Evolutionary conservation across 1,284 basidiomycete genomes (phyloP), one percentile per base, ranked within the genome.

Genomic region (Leccinum subfulvum): DNA sequence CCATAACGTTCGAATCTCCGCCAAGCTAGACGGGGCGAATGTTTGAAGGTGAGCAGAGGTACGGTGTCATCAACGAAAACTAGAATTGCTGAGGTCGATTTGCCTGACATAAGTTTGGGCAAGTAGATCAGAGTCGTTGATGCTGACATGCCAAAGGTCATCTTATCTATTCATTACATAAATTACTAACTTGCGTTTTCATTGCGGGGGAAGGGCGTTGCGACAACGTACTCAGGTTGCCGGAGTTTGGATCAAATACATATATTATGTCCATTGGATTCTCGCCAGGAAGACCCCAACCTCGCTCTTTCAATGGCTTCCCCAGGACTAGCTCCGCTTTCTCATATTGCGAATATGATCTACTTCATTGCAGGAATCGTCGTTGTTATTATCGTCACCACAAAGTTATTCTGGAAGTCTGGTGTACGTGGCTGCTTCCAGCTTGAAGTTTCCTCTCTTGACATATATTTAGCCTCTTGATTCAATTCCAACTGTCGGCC

Each of bases 401-500:
- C 30, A 23, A 65, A 57, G 39, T 9, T 49, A 4, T 23, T 47
- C 18, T n/a, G 14, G 52, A n/a, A 44, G 23, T 56, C 66, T 7
- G 47, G 11, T 2, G 63, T 62, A 52, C 14, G 62, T 57, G 44
- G 7, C 44, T 18, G 21, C n/a, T 44, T 39, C 21, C 11, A 1
- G 28, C 26, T 35, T 39, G 21, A 55, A 26, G 3, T 37, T 44
- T 14, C 44, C 2, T 28, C 5, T 28, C 21, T 18, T 41, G 16
- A 53, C 41, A 4, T 41, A 5, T 13, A 21, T 9, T 13, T 11
- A 73, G 69, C 18, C 44, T 47, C 60, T 73, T 28, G 59, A 65
- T 58, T 44, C 51, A n/a, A 63, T 73, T 11, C 72, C 71, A 2
- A 67, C 67, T 6, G 64, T 71, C 3, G 73, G 71, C 1, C 66